Evolutionary conservation across 2,329 filamentous ascomycete genomes (phyloP).

Genomic region (Ceratocystiopsis minuta): DNA sequence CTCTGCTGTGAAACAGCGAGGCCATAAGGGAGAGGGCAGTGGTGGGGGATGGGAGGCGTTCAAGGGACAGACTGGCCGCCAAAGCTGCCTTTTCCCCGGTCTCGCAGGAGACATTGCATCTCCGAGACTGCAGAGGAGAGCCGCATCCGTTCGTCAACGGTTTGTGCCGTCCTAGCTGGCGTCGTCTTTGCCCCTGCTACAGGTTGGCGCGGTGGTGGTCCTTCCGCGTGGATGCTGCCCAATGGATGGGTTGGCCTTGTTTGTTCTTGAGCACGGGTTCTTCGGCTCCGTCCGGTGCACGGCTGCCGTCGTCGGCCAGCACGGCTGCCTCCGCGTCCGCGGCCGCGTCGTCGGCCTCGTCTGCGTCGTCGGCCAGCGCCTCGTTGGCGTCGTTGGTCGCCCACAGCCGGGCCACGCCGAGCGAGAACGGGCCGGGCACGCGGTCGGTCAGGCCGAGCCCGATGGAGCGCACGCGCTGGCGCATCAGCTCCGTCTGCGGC

Average conservation of each 20-base stretch:
- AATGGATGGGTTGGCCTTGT: conserved; percentile 1
- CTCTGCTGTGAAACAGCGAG: too few relatives aligned
- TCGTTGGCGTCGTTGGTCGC: conserved; percentile 53
- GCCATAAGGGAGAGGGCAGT: too few relatives aligned
- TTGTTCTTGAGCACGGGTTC: conserved; percentile 3
- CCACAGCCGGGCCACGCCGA: conserved; percentile 76
- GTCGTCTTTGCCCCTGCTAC: too few relatives aligned
- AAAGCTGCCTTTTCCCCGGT: too few relatives aligned
- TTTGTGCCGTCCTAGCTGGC: too few relatives aligned
- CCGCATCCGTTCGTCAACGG: too few relatives aligned
- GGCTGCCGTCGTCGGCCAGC: neutral
- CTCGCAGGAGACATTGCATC: too few relatives aligned
- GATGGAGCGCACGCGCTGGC: conserved; percentile 68
- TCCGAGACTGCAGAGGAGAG: too few relatives aligned
- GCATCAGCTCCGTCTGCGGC: conserved; percentile 77
- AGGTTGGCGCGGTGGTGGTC: too few relatives aligned
- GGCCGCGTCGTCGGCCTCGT: conserved; percentile 6
- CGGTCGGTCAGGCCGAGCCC: conserved; percentile 83
- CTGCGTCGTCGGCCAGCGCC: conserved; percentile 13
- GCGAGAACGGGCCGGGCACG: conserved; percentile 71
- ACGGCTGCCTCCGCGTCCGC: neutral
- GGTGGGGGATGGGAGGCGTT: too few relatives aligned
- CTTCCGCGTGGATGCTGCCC: neutral
- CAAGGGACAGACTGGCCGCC: too few relatives aligned
- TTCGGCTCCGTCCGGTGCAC: too few relatives aligned